Base-by-base conservation (phyloP, 257 asterid genomes). In the Przewalskia tangutica region DNA sequence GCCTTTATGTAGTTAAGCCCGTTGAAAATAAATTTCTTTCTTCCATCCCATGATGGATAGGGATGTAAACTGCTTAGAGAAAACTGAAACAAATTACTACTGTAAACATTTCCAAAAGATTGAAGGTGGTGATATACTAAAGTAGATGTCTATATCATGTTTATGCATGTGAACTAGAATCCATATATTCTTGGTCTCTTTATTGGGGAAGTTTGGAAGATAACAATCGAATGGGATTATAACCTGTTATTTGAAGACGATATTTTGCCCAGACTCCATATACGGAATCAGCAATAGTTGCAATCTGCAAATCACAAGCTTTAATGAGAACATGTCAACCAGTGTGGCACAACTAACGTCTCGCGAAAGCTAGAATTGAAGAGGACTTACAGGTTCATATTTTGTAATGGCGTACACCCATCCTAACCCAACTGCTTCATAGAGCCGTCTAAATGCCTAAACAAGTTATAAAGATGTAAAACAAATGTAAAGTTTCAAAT, bases 221-320 rank as follows among this genome's bases (percentile, higher is more conserved):
- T 3, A 60, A 36, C 9, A 17, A 38, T 64, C 17, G 77, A 64
- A 48, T 65, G 77, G 73, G 44, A 70, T 77, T 38, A 27, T 2
- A 4, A 92, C 98, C 98, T 81, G 98, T 94, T 77, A 94, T 73
- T 87, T 89, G 97, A 70, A 94, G 97, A 32, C 97, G 97, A 53
- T 93, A 91, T 86, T 93, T 93, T 71, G 97, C 98, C 98, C 98
- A 94, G 80, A 94, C 73, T 20, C 91, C 96, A 85, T 94, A 94
- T 36, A 90, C 77, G 12, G 95, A 90, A 77, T 88, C 90, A 36
- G 97, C 97, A 78, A 93, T 81, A 54, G 91, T 93, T 4, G 96
- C 94, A 83, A 94, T 71, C 98, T 94, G 92, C 75, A 59, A 66
- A 82, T 14, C 71, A 59, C 13, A 38, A 5, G 38, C 42, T 38